Evolutionary conservation across 108 stramenopile genomes (phyloP), one percentile per base, ranked within the genome.

Genomic region (Aureococcus anophagefferens): DNA sequence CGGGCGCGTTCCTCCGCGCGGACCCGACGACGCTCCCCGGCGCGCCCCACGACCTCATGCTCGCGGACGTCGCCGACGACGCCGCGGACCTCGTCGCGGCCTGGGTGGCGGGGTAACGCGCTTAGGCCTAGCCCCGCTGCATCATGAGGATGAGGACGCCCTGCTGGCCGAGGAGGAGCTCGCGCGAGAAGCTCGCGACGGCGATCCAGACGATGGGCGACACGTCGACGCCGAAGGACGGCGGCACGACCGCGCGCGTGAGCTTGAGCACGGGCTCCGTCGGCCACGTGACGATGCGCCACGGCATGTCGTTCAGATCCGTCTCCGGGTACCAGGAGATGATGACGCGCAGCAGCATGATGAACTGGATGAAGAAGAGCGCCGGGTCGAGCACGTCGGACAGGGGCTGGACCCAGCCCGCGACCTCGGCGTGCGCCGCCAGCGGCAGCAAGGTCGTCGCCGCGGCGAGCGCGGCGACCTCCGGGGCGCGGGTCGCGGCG

Each of bases 31-130:
- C 74, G 0, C 67, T 85, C 30, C 79, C 83, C 17, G 85, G 85
- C 69, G 82, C 88, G 30, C 84, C 85, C 45, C 89, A 89, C 68
- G 89, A 89, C 75, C 80, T 89, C 66, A 89, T 89, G 89, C 80
- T 89, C 30, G 81, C 78, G 17, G 15, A 4, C 18, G 30, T 40
- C 51, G 51, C 17, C 17, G 51, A 18, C 9, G 40, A 44, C 9
- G 13, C 40, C 9, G 5, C 9, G 9, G 40, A 44, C 13, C 13
- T 44, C 9, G 40, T 44, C 9, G 40, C 9, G 40, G 40, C 9
- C 9, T 44, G 40, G 40, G 9, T 44, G 13, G 13, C 40, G 40
- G n/a, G n/a, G n/a, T n/a, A n/a, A n/a, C n/a, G n/a, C n/a, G n/a
- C n/a, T n/a, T n/a, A n/a, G n/a, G n/a, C n/a, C n/a, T n/a, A n/a